Percentiles rank a stretch among this genome's conserved stretches.
These are phyloP conservation scores for Blastobotrys ciferrii DNA, from an alignment of 1,139 yeast species.

Conservation along the genomic window DNA sequence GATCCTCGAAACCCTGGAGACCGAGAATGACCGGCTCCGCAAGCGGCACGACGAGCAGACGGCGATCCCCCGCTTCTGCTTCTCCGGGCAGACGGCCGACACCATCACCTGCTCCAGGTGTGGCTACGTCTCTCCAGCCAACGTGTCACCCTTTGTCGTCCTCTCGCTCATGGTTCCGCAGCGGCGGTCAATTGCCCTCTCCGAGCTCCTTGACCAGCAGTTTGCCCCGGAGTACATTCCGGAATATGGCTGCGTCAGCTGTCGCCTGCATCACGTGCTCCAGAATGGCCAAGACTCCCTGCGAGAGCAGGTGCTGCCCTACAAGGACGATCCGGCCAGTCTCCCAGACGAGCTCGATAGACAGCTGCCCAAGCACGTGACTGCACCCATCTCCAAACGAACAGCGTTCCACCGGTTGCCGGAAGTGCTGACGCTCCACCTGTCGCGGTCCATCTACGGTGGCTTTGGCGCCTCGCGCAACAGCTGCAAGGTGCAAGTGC, in stretches of 20 bases:
- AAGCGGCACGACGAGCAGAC: slow-evolving; percentile 29
- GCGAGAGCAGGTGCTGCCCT: slow-evolving; percentile 20
- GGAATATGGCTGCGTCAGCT: slow-evolving; percentile 75
- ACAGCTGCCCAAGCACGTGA: slow-evolving; percentile 43
- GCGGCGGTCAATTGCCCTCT: slow-evolving; percentile 46
- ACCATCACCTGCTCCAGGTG: slow-evolving; percentile 71
- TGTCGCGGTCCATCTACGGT: slow-evolving; percentile 76
- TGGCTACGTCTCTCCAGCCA: slow-evolving; percentile 58
- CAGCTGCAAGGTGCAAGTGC: slow-evolving; percentile 67
- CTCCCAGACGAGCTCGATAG: slow-evolving; percentile 35
- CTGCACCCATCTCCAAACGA: slow-evolving; percentile 65
- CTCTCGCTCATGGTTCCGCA: slow-evolving; percentile 77
- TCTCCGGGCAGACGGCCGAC: slow-evolving; percentile 63
- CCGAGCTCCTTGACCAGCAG: slow-evolving; percentile 54
- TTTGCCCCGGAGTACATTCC: slow-evolving; percentile 66
- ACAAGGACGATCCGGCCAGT: slow-evolving; percentile 25
- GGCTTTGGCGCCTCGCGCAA: slow-evolving; percentile 74
- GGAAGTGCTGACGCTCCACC: slow-evolving; percentile 65
- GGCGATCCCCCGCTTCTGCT: slow-evolving; percentile 62
- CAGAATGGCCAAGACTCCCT: slow-evolving; percentile 17
- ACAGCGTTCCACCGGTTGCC: slow-evolving; percentile 68
- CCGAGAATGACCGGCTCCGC: slow-evolving; percentile 52
- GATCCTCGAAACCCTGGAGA: slow-evolving; percentile 72
- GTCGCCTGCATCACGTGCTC: slow-evolving; percentile 53
- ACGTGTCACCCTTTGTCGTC: slow-evolving; percentile 63